phyloP scores from a whole-genome alignment of 306 rosid genomes.

The Prunus persica region DNA sequence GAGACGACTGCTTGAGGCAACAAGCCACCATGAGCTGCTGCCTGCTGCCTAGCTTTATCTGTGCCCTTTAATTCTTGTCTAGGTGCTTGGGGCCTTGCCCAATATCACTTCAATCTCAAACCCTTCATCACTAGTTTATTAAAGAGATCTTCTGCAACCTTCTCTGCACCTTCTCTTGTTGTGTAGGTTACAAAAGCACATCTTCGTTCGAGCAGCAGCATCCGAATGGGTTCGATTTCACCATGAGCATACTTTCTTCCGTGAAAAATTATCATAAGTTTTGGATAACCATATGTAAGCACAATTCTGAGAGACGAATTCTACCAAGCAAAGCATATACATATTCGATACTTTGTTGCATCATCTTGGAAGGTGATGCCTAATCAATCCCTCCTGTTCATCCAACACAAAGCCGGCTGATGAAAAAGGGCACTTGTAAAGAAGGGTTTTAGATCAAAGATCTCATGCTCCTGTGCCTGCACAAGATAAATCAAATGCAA shows the following conservation, averaged over 20 bases:
- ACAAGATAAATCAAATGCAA: slow-evolving; percentile 17
- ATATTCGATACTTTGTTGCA: not conserved
- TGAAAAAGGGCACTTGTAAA: slow-evolving; percentile 61
- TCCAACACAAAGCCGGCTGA: slow-evolving; percentile 61
- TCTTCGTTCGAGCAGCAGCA: slow-evolving; percentile 72
- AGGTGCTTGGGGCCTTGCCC: slow-evolving; percentile 90
- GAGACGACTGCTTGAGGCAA: slow-evolving; percentile 87
- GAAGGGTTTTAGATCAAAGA: slow-evolving; percentile 79
- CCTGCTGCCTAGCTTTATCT: slow-evolving; percentile 70
- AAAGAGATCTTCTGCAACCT: slow-evolving; percentile 86
- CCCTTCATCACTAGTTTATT: slow-evolving; percentile 82
- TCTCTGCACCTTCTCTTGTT: slow-evolving; percentile 86
- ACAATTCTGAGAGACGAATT: not conserved
- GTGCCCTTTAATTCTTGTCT: slow-evolving; percentile 66
- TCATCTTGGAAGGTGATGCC: slow-evolving; percentile 57
- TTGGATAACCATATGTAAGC: too few species aligned
- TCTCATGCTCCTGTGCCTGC: slow-evolving; percentile 96
- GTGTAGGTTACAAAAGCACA: slow-evolving; percentile 89
- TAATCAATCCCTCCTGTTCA: slow-evolving; percentile 58
- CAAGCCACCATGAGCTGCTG: slow-evolving; percentile 77
- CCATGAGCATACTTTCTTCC: slow-evolving; percentile 51
- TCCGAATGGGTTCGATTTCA: slow-evolving; percentile 79
- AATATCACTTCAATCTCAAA: slow-evolving; percentile 82
- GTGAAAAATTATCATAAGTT: too few species aligned
- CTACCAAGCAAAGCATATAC: not conserved